A percentile compares a stretch with the other conserved stretches of the same genome.
phyloP scores from a whole-genome alignment of 169 alveolate species.

The Miamiensis avidus region DNA sequence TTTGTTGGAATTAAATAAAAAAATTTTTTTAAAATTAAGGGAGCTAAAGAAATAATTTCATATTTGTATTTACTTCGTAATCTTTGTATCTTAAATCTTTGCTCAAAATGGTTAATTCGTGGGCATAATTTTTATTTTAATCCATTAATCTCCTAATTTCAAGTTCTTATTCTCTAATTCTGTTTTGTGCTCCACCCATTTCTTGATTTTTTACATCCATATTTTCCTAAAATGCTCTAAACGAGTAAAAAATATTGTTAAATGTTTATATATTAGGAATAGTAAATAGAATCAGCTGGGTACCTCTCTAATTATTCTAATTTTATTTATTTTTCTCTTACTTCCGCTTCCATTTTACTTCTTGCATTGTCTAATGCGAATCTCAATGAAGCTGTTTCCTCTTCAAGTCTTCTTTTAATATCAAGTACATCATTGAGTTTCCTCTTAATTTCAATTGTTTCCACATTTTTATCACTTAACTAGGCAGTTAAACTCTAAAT shows the following conservation, averaged over 20 bases:
- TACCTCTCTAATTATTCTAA: slow-evolving; percentile 39
- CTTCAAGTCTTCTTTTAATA: slow-evolving; percentile 41
- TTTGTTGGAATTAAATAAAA: no score
- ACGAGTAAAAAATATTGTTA: no score
- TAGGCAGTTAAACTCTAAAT: slow-evolving; percentile 33
- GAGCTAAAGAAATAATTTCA: no score
- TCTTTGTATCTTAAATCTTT: neutral
- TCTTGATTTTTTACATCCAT: neutral
- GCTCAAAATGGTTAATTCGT: neutral
- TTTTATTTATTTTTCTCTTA: slow-evolving; percentile 32
- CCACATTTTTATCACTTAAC: slow-evolving; percentile 43
- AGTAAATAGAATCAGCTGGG: slow-evolving; percentile 18
- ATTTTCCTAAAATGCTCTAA: neutral
- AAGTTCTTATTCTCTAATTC: neutral
- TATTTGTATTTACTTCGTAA: neutral
- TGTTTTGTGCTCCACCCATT: neutral
- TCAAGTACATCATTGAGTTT: slow-evolving; percentile 36
- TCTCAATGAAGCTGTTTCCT: slow-evolving; percentile 38
- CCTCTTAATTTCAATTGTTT: slow-evolving; percentile 30
- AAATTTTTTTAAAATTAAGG: no score
- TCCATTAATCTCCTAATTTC: neutral
- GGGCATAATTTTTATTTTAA: neutral
- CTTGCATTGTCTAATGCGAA: slow-evolving; percentile 40
- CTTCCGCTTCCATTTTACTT: slow-evolving; percentile 29
- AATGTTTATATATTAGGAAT: no score